Conservation (phyloP, 306 rosid genomes). For the Fagus crenata region DNA sequence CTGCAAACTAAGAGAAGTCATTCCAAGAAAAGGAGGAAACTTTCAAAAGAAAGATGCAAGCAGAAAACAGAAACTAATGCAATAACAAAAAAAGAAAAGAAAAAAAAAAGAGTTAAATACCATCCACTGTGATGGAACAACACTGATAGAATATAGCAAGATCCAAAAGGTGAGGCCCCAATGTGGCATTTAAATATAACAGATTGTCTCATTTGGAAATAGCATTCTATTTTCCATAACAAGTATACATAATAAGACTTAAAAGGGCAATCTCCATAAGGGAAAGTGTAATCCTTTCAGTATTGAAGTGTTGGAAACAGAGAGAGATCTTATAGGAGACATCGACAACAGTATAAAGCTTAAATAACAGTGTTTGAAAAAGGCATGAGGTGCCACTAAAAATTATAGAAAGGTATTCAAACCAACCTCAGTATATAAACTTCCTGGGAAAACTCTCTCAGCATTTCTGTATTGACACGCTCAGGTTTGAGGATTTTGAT, state of each 20-base stretch:
- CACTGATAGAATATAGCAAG: background rate
- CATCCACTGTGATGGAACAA: background rate
- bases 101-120: background rate
- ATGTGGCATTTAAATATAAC: background rate
- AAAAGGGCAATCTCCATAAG: slow-evolving; percentile 8
- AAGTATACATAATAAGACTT: slow-evolving; percentile 14
- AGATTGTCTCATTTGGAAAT: background rate
- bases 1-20: slow-evolving; percentile 50
- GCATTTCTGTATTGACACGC: slow-evolving; percentile 70
- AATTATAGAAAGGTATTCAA: slow-evolving; percentile 26
- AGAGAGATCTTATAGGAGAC: background rate
- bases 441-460: slow-evolving; percentile 89
- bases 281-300: slow-evolving; percentile 18
- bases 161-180: background rate
- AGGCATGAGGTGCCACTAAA: slow-evolving; percentile 22
- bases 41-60: background rate
- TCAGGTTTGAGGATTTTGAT: slow-evolving; percentile 87
- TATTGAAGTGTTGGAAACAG: background rate
- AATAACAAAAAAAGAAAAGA: slow-evolving; percentile 6
- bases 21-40: slow-evolving; percentile 27
- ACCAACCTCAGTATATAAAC: slow-evolving; percentile 96
- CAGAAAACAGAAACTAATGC: slow-evolving; percentile 2
- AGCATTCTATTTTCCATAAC: background rate
- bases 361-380: slow-evolving; percentile 8
- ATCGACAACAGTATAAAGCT: background rate